Evolutionary conservation across 768 basidiomycete species (phyloP).

Genomic region (Russula brevipes): DNA sequence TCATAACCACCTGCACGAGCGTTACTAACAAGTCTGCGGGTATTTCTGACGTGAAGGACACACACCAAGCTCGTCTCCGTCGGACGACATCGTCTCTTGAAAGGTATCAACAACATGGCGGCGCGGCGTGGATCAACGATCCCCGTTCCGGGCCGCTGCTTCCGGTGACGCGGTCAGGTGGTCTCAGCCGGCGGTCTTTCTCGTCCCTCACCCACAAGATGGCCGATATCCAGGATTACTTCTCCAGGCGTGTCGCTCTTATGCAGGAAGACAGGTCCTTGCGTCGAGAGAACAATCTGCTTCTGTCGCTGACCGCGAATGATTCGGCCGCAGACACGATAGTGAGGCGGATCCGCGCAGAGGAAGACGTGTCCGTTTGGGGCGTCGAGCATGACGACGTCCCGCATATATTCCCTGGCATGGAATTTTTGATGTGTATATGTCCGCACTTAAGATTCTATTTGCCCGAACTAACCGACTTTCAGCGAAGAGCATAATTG

Average conservation of each 20-base stretch:
- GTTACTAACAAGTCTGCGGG: conserved; percentile 6
- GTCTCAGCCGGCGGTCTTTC: too few relatives aligned
- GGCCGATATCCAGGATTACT: conserved; percentile 24
- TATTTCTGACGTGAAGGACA: conserved; percentile 10
- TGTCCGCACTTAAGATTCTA: neutral
- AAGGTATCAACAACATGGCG: neutral
- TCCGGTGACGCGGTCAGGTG: neutral
- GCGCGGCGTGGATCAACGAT: conserved; percentile 11
- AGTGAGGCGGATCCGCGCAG: conserved; percentile 48
- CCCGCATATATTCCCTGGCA: conserved; percentile 66
- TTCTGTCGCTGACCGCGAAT: conserved; percentile 27
- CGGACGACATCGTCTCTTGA: conserved; percentile 17
- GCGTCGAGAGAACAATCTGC: conserved; percentile 27
- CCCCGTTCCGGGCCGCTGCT: neutral
- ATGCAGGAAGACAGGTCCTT: conserved; percentile 30
- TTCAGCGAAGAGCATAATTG: conserved; percentile 51
- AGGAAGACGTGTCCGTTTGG: conserved; percentile 60
- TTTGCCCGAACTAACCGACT: conserved; percentile 23
- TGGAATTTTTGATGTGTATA: conserved; percentile 70
- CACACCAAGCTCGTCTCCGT: conserved; percentile 25
- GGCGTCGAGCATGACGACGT: conserved; percentile 45
- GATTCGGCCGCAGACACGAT: conserved; percentile 55
- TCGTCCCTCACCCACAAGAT: too few relatives aligned
- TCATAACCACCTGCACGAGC: conserved; percentile 27
- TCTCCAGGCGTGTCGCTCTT: conserved; percentile 26